Conservation (phyloP, 495 filamentous ascomycete species). For the Cercophora scortea region DNA sequence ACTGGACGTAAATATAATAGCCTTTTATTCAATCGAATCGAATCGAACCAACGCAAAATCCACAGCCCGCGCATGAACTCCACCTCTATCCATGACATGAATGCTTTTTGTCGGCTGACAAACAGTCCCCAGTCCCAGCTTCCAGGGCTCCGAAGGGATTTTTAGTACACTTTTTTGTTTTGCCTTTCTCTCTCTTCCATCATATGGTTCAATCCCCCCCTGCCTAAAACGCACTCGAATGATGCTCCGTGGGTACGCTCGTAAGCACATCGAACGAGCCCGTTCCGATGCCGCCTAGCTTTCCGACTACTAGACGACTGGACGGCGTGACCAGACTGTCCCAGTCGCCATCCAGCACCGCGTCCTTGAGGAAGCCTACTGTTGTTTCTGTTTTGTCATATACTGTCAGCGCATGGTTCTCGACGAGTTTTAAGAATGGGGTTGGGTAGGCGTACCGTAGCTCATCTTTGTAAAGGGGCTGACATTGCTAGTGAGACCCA, state of each 20-base stretch:
- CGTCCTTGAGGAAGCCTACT: slow-evolving; percentile 83
- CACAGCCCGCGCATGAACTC: neutral
- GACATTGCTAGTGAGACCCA: slow-evolving; percentile 70
- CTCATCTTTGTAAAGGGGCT: slow-evolving; percentile 97
- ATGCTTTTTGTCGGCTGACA: neutral
- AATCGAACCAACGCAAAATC: too few relatives aligned
- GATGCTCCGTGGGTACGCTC: slow-evolving; percentile 31
- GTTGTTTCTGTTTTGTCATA: slow-evolving; percentile 57
- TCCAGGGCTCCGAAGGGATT: too few relatives aligned
- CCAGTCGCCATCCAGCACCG: slow-evolving; percentile 79
- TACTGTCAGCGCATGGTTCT: slow-evolving; percentile 1
- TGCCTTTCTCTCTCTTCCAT: neutral
- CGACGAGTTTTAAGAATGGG: too few relatives aligned
- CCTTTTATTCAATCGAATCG: too few relatives aligned
- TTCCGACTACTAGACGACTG: slow-evolving; percentile 81
- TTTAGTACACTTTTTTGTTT: neutral
- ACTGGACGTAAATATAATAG: too few relatives aligned
- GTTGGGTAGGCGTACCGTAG: slow-evolving; percentile 49
- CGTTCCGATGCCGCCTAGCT: slow-evolving; percentile 73
- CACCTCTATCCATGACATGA: neutral
- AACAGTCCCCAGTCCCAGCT: too few relatives aligned
- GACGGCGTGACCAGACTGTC: slow-evolving; percentile 83
- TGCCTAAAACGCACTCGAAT: slow-evolving; percentile 10
- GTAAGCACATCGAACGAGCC: slow-evolving; percentile 84
- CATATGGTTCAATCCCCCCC: neutral